Conservation (phyloP, 2,329 filamentous ascomycete genomes). For the Aureobasidium sp. region DNA sequence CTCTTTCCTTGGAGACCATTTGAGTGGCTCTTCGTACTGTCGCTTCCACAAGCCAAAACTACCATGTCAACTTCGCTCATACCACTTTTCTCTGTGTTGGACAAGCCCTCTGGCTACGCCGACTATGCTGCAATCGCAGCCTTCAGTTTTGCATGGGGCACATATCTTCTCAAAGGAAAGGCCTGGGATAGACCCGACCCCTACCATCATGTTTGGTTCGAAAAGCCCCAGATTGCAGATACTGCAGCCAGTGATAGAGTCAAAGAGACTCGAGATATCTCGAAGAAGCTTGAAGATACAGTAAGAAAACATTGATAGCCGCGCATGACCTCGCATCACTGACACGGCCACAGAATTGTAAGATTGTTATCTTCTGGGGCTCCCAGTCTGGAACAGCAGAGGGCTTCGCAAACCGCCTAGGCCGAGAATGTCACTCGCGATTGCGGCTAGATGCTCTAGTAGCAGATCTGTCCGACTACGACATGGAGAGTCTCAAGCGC, state of each 20-base stretch:
- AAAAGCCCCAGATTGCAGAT: neutral
- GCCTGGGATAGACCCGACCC: slow-evolving; percentile 9
- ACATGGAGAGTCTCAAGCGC: slow-evolving; percentile 22
- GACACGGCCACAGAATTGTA: slow-evolving; percentile 17
- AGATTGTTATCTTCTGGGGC: slow-evolving; percentile 42
- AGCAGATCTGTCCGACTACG: slow-evolving; percentile 44
- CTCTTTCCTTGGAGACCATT: neutral
- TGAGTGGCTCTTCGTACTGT: neutral
- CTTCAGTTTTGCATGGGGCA: neutral
- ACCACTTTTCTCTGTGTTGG: neutral
- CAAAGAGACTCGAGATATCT: slow-evolving; percentile 3
- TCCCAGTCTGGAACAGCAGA: slow-evolving; percentile 44
- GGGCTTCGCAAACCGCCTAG: slow-evolving; percentile 36
- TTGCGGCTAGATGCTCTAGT: slow-evolving; percentile 36
- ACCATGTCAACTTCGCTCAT: neutral
- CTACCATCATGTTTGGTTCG: slow-evolving; percentile 5
- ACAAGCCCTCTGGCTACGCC: neutral
- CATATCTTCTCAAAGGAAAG: neutral
- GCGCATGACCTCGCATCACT: neutral
- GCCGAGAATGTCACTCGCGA: slow-evolving; percentile 34
- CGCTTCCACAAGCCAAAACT: neutral
- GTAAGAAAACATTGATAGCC: neutral
- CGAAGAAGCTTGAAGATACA: neutral
- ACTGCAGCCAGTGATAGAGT: neutral
- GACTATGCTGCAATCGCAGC: neutral